Percentiles rank a stretch among this genome's conserved stretches.
Conservation (phyloP, 768 basidiomycete species). For the Ramaria rubella region DNA sequence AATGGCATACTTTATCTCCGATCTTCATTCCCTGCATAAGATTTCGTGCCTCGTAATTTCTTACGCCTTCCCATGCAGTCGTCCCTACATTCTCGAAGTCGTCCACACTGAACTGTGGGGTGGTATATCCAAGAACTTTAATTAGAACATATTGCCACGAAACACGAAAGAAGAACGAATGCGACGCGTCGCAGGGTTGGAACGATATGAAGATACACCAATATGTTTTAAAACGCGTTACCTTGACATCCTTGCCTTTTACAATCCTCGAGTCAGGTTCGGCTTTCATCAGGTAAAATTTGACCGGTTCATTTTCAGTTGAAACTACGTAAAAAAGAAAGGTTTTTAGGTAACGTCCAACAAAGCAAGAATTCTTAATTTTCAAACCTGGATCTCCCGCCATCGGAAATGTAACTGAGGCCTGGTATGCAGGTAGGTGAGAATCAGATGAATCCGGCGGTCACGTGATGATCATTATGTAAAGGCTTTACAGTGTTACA, state of each 20-base stretch:
- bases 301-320: neutral
- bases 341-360: too few relatives aligned
- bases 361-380: too few relatives aligned
- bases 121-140: too few relatives aligned
- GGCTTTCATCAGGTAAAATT: conserved; percentile 73
- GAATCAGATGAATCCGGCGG: too few relatives aligned
- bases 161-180: neutral
- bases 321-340: too few relatives aligned
- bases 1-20: conserved; percentile 57
- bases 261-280: conserved; percentile 80
- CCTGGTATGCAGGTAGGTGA: too few relatives aligned
- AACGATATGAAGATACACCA: neutral
- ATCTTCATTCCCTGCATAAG: conserved; percentile 75
- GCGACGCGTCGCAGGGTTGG: conserved; percentile 17
- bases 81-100: conserved; percentile 68
- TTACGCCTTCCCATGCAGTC: conserved; percentile 84
- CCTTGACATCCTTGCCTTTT: conserved; percentile 86
- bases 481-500: too few relatives aligned
- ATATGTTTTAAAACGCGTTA: conserved; percentile 10
- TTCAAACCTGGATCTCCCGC: too few relatives aligned
- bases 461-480: too few relatives aligned
- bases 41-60: conserved; percentile 78
- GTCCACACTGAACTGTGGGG: conserved; percentile 72
- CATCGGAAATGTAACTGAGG: too few relatives aligned
- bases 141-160: neutral